Evolutionary conservation across 371 early-diverging fungal genomes (phyloP), one percentile per base, ranked within the genome.

Genomic region (Rhizopus delemar): DNA sequence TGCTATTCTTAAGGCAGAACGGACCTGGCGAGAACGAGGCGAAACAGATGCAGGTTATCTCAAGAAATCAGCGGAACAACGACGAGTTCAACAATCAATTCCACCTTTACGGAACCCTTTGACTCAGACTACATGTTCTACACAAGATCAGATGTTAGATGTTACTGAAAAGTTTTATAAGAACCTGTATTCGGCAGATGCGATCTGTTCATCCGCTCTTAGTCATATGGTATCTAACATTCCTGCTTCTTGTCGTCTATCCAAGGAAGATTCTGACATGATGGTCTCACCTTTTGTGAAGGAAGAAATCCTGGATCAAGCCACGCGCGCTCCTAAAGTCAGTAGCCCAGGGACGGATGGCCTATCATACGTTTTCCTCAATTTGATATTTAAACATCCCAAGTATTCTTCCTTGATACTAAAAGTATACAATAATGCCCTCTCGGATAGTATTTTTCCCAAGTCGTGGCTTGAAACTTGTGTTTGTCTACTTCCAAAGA

Each of bases 401-500:
- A 8, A 3, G n/a, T 8, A 33, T 28, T 3, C 7, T 22, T 13
- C 5, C 4, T 16, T 41, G 12, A 35, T 12, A 39, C n/a, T 51
- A n/a, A 7, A 31, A 7, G 51, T 54, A 9, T 54, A 43, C 43
- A 54, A 54, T n/a, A 32, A 54, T 45, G 41, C 55, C 3, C 33
- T 55, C 13, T 3, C 34, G 1, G 8, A 50, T 4, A 32, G 54
- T 11, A 33, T n/a, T 12, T 59, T 59, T n/a, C 68, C 63, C 1
- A 2, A 15, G 8, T 51, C 59, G 5, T 66, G 67, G 62, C 32
- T 38, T 16, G 16, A 59, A 39, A 56, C 60, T 2, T 56, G 55
- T 8, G 56, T 65, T 36, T 63, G 53, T 16, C 56, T 65, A 1
- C 28, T 60, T 0, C 56, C 39, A n/a, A 65, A 69, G 35, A 56